Percentiles rank a stretch among this genome's conserved stretches.
Conservation (phyloP, 1,139 yeast species). For the Yamadazyma atlantica region DNA sequence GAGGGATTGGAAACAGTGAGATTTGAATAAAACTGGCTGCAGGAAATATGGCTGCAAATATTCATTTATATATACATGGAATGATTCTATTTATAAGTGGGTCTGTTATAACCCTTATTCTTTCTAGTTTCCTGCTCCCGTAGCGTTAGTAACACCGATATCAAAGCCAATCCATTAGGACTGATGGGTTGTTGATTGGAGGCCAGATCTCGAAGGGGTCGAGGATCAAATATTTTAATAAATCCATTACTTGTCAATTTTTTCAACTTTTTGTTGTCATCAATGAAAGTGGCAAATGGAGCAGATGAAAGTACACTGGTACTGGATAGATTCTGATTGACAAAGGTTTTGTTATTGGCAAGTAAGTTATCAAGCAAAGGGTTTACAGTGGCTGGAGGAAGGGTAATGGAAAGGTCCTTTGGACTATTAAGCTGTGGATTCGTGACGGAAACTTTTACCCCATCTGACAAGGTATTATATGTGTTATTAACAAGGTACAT, state of each 20-base stretch:
- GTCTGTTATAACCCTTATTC: conserved; percentile 34
- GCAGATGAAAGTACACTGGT: conserved; percentile 17
- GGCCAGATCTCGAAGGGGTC: conserved; percentile 2
- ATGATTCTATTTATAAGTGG: conserved; percentile 15
- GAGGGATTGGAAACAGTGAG: too few relatives aligned
- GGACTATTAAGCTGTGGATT: conserved; percentile 1
- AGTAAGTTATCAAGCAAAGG: conserved; percentile 16
- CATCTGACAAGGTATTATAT: conserved; percentile 26
- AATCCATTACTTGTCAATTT: conserved; percentile 28
- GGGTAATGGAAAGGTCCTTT: conserved; percentile 16
- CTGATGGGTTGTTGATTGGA: conserved; percentile 11
- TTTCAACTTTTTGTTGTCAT: conserved; percentile 26
- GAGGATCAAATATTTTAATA: conserved; percentile 28
- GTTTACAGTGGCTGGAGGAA: conserved; percentile 12
- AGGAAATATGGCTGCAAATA: conserved; percentile 1
- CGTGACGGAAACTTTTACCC: conserved; percentile 9
- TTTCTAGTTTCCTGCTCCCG: conserved; percentile 42
- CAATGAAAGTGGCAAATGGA: conserved; percentile 34
- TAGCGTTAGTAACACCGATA: conserved; percentile 33
- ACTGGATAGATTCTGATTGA: conserved; percentile 10
- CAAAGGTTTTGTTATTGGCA: conserved; percentile 15
- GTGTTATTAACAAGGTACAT: conserved; percentile 24
- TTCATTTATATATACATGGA: neutral
- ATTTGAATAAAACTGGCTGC: too few relatives aligned
- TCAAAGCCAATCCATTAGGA: conserved; percentile 26